Conservation (phyloP, 2,329 filamentous ascomycete genomes). For the Fusarium pseudograminearum region DNA sequence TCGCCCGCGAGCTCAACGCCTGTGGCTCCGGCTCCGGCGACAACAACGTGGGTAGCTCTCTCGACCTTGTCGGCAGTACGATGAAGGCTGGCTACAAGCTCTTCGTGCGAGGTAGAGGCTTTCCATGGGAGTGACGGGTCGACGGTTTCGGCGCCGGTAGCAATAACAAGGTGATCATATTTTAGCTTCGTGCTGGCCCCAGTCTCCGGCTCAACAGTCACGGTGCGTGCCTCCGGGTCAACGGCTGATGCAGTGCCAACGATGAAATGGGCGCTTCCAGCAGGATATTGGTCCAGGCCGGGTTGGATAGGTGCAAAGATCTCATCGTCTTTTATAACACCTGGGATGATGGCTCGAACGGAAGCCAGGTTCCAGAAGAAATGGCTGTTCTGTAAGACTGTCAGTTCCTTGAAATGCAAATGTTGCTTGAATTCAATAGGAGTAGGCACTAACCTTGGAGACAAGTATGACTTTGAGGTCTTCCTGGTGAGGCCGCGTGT, state of each 20-base stretch:
- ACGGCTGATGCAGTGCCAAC: slow-evolving; percentile 61
- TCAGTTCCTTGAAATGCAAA: not conserved
- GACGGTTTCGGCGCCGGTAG: slow-evolving; percentile 63
- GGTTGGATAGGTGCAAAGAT: slow-evolving; percentile 63
- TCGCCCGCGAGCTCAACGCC: slow-evolving; percentile 68
- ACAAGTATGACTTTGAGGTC: slow-evolving; percentile 67
- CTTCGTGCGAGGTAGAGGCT: slow-evolving; percentile 60
- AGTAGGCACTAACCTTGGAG: slow-evolving; percentile 64
- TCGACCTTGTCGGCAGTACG: slow-evolving; percentile 56
- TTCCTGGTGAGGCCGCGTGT: slow-evolving; percentile 58
- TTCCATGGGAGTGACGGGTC: slow-evolving; percentile 65
- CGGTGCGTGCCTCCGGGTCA: slow-evolving; percentile 55
- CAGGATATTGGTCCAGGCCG: slow-evolving; percentile 64
- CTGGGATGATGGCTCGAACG: slow-evolving; percentile 66
- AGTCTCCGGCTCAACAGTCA: slow-evolving; percentile 53
- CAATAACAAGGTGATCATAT: slow-evolving; percentile 70
- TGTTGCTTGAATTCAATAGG: not conserved
- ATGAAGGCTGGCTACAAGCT: slow-evolving; percentile 57
- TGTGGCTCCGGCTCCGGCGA: slow-evolving; percentile 68
- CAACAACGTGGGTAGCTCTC: slow-evolving; percentile 63
- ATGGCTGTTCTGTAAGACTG: slow-evolving; percentile 61
- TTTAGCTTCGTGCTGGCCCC: slow-evolving; percentile 34
- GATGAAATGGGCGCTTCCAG: slow-evolving; percentile 63
- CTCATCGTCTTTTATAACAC: slow-evolving; percentile 61
- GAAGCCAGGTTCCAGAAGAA: slow-evolving; percentile 71